Evolutionary conservation across 2,329 filamentous ascomycete genomes (phyloP), one percentile per base, ranked within the genome.

Genomic region (Periconia sp.): DNA sequence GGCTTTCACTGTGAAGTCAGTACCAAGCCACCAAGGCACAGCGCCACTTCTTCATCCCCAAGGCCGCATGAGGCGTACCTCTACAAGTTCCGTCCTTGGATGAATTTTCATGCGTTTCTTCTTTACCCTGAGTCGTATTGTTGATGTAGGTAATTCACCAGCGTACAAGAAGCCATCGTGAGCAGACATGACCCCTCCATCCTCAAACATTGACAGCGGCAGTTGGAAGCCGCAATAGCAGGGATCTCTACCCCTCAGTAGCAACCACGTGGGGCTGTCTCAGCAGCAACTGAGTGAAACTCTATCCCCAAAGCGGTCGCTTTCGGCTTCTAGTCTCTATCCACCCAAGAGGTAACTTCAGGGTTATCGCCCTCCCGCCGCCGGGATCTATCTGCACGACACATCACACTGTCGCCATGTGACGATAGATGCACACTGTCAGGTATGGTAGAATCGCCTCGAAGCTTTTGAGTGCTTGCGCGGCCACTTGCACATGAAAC

Each of bases 171-270:
- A 25, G 23, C 15, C 8, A 8, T 12, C 12, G 24, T 4, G 10
- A 28, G 9, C 34, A 15, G 12, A 16, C n/a, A 25, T 17, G 9
- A 28, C 15, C 34, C 34, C 13, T 26, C 34, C 19, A 21, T 4
- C 6, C 17, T 28, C 24, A 38, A 21, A 38, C 35, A 13, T 28
- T 38, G 35, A 29, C 35, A 28, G 30, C 35, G 23, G 35, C 23
- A 21, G 23, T 24, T 13, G 19, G 13, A 21, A 19, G 21, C 17
- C 32, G 24, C 32, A 23, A n/a, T 4, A 17, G 11, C 7, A 16
- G 13, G 13, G 29, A 12, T 10, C 29, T 16, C 11, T 18, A 5
- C 5, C 13, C 6, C 5, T 18, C 23, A 25, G 12, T 25, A 12
- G 23, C 12, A 12, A 25, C 23, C 15, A 11, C 11, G 25, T 28